phyloP scores from a whole-genome alignment of 2,329 filamentous ascomycete genomes.

The Scedosporium minutisporum region DNA sequence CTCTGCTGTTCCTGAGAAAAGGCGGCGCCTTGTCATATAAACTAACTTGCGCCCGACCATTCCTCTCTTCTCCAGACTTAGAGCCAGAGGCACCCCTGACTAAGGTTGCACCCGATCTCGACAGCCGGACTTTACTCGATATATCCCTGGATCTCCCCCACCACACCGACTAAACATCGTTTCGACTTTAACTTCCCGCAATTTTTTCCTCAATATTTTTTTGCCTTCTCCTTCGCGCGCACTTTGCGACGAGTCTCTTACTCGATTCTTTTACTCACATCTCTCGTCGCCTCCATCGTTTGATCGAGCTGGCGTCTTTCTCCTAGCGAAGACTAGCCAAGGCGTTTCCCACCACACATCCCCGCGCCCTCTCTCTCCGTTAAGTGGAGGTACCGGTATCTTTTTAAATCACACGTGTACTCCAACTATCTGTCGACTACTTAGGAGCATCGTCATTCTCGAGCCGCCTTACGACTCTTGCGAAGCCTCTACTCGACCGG shows the following conservation, averaged over 20 bases:
- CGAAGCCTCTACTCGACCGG: too few relatives aligned
- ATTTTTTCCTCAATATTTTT: background rate
- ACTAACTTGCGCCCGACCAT: background rate
- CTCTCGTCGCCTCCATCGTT: background rate
- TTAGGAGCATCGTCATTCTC: too few relatives aligned
- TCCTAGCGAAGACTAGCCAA: too few relatives aligned
- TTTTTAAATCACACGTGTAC: too few relatives aligned
- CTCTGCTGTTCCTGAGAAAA: background rate
- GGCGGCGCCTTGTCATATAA: background rate
- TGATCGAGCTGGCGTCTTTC: background rate
- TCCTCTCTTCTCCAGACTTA: background rate
- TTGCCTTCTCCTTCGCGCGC: background rate
- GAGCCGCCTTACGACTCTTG: too few relatives aligned
- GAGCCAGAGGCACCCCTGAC: background rate
- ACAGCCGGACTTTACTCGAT: conserved; percentile 2
- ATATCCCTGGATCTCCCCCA: conserved; percentile 1
- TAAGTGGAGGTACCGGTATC: too few relatives aligned
- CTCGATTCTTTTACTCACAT: background rate
- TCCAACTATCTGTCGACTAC: too few relatives aligned
- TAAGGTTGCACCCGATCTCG: conserved; percentile 4
- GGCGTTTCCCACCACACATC: too few relatives aligned
- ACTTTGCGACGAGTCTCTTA: background rate
- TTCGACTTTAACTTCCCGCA: background rate
- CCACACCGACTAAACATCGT: background rate
- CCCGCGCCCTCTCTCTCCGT: too few relatives aligned